These are phyloP conservation scores for Globisporangium alternatum DNA, from an alignment of 352 stramenopile genomes.

Conservation along the genomic window DNA sequence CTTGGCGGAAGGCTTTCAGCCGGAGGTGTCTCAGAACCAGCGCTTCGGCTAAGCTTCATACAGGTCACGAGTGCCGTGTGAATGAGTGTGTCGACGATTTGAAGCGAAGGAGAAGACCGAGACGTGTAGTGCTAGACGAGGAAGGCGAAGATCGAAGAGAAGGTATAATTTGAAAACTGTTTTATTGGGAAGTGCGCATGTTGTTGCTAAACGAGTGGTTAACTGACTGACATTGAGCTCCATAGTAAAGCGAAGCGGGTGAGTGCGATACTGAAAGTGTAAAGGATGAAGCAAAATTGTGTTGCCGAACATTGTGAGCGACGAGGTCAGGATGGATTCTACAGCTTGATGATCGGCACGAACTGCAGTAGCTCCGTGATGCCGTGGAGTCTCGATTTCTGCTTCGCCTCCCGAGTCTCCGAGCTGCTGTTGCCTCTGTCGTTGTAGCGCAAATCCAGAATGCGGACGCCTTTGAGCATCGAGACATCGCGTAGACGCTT, in stretches of 20 bases:
- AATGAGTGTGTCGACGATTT: constrained; percentile 1
- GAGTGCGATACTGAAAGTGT: too few species aligned
- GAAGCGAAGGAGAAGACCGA: neutral
- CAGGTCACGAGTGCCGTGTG: neutral
- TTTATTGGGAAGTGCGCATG: constrained; percentile 2
- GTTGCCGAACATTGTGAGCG: neutral
- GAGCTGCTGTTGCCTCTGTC: constrained; percentile 12
- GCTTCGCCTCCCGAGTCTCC: neutral
- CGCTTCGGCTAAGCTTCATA: constrained; percentile 49
- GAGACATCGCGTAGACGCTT: constrained; percentile 44
- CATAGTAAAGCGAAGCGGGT: neutral
- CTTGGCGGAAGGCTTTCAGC: constrained; percentile 69
- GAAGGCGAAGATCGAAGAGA: neutral
- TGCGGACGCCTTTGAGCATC: constrained; percentile 38
- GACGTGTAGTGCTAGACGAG: constrained; percentile 12
- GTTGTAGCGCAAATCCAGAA: constrained; percentile 66
- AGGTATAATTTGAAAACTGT: constrained; percentile 12
- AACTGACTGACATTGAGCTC: neutral
- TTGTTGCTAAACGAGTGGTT: neutral
- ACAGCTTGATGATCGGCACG: constrained; percentile 33
- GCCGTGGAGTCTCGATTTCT: constrained; percentile 10
- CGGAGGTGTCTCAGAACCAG: constrained; percentile 79
- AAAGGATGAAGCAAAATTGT: neutral
- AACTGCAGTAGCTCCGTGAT: constrained; percentile 15
- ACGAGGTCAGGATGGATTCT: neutral